Conservation (phyloP, 768 basidiomycete species). For the Lactarius tabidus region DNA sequence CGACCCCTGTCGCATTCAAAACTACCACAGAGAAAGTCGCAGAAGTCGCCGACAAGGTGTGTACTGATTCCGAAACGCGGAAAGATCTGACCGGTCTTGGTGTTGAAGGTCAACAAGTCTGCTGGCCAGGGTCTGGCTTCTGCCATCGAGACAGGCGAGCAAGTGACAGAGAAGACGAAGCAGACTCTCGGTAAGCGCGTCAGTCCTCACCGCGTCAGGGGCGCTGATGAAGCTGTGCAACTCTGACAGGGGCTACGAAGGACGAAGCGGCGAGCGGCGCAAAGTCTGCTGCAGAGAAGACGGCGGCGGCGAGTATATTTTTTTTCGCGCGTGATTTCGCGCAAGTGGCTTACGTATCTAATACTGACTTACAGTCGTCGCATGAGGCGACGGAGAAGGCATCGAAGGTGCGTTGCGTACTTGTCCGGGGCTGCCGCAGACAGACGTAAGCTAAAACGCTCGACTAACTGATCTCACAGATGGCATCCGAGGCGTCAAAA, state of each 20-base stretch:
- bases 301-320: conserved; percentile 1
- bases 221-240: not conserved
- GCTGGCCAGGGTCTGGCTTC: conserved; percentile 21
- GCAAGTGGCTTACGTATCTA: not conserved
- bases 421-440: not conserved
- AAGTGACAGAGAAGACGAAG: conserved; percentile 23
- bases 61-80: not conserved
- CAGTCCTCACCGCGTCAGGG: too few species aligned
- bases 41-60: conserved; percentile 24
- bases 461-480: not conserved
- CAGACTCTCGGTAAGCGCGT: conserved; percentile 16
- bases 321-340: not conserved
- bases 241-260: conserved; percentile 11
- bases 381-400: conserved; percentile 9
- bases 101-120: conserved; percentile 22
- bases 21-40: conserved; percentile 17
- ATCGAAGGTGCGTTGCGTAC: conserved; percentile 14
- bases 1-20: conserved; percentile 10
- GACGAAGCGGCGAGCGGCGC: not conserved
- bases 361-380: not conserved
- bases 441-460: not conserved
- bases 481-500: conserved; percentile 12
- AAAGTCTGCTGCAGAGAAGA: conserved; percentile 2
- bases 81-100: not conserved
- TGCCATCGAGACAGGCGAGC: conserved; percentile 21